Percentiles rank a stretch among this genome's conserved stretches.
Conservation (phyloP, 1,284 basidiomycete genomes). For the Cutaneotrichosporon cavernicola region DNA sequence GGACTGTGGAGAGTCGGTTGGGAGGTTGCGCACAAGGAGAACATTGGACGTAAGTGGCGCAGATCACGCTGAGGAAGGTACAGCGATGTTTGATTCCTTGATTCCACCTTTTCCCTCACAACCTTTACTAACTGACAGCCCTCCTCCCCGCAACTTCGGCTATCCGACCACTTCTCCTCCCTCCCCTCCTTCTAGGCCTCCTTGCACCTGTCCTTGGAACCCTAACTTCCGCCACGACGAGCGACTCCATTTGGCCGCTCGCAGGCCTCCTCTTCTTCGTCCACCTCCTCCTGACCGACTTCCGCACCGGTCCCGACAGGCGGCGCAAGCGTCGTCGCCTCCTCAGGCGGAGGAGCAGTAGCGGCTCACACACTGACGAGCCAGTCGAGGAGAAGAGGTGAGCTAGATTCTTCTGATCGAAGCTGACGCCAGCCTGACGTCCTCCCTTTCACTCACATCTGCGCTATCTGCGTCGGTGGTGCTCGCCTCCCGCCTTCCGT, state of each 20-base stretch:
- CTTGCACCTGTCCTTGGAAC: constrained; percentile 89
- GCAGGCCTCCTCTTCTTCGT: constrained; percentile 66
- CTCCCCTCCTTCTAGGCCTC: constrained; percentile 82
- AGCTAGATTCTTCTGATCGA: not conserved
- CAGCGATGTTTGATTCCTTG: not conserved
- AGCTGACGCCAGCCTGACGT: constrained; percentile 64
- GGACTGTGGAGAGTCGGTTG: constrained; percentile 56
- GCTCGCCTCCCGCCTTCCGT: constrained; percentile 80
- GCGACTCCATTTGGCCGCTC: constrained; percentile 95
- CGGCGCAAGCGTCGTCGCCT: constrained; percentile 29
- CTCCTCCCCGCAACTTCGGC: constrained; percentile 40
- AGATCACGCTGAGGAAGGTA: not conserved
- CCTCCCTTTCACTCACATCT: constrained; percentile 90
- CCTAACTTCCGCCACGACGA: constrained; percentile 89
- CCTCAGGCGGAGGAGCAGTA: constrained; percentile 15
- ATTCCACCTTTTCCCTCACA: not conserved
- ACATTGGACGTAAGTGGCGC: constrained; percentile 15
- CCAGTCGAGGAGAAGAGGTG: constrained; percentile 40
- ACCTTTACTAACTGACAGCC: constrained; percentile 55
- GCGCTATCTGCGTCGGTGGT: constrained; percentile 92
- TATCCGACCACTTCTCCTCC: constrained; percentile 62
- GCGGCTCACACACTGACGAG: constrained; percentile 20
- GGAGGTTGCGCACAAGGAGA: constrained; percentile 3
- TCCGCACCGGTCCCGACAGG: constrained; percentile 54
- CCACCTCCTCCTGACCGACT: constrained; percentile 68